Conservation (phyloP, 2,329 filamentous ascomycete species). For the Botryotinia globosa region DNA sequence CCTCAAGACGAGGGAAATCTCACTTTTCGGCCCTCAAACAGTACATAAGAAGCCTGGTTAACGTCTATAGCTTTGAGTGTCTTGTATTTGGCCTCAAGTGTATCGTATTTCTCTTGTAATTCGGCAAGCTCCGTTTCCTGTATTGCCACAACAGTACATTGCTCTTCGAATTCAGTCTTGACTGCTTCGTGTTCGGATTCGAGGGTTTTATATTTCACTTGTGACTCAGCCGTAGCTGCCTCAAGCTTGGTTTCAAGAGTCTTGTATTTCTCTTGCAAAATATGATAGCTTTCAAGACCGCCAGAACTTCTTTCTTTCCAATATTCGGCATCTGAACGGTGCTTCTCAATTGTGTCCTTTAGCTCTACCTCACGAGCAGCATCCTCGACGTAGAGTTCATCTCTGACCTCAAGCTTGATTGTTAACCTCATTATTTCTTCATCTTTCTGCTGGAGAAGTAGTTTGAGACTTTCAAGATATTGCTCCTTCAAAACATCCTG, state of each 20-base stretch:
- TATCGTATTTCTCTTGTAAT: background rate
- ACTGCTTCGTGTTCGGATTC: too few relatives aligned
- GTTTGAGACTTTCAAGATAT: background rate
- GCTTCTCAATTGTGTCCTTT: background rate
- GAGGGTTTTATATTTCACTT: background rate
- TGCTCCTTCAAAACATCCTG: fast-evolving
- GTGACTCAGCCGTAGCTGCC: background rate
- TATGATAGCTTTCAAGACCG: background rate
- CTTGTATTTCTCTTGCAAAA: background rate
- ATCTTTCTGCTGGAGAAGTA: background rate
- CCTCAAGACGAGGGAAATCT: background rate
- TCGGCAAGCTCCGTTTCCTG: background rate
- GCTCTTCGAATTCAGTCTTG: background rate
- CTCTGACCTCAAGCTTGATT: background rate
- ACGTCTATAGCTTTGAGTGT: background rate
- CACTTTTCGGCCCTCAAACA: background rate
- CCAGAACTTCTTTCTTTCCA: background rate
- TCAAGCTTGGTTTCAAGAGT: background rate
- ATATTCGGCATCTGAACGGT: background rate
- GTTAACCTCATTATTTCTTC: background rate
- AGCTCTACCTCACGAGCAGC: background rate
- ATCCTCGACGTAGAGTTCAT: background rate
- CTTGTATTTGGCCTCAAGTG: background rate
- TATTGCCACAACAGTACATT: background rate
- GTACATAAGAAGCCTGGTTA: background rate